Evolutionary conservation across 148 eudicot species (phyloP).

Genomic region (Drosera capensis): DNA sequence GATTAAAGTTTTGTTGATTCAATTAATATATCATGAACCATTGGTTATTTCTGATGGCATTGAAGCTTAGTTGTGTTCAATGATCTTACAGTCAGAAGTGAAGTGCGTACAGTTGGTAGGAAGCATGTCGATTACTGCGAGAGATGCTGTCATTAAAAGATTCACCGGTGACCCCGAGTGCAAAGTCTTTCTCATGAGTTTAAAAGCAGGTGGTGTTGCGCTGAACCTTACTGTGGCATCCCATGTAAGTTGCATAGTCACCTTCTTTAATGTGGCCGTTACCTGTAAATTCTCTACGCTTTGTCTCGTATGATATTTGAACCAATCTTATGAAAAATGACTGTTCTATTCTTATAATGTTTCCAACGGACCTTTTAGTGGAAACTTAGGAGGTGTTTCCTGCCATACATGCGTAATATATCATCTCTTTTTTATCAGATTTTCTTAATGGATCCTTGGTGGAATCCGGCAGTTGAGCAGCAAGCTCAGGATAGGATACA

Average conservation of each 20-base stretch:
- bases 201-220: conserved; percentile 98
- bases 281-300: too few species aligned
- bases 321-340: too few species aligned
- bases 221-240: conserved; percentile 97
- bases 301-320: too few species aligned
- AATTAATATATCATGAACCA: too few species aligned
- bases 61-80: conserved; percentile 1
- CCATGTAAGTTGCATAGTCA: conserved; percentile 38
- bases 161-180: conserved; percentile 73
- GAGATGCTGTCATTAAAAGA: conserved; percentile 71
- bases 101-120: conserved; percentile 70
- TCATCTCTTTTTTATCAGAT: too few species aligned
- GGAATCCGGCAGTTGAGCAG: conserved; percentile 91
- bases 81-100: conserved; percentile 59
- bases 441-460: conserved; percentile 99
- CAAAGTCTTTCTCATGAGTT: conserved; percentile 77
- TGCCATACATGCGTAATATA: too few species aligned
- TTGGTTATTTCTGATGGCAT: background rate
- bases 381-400: too few species aligned
- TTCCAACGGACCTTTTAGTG: too few species aligned
- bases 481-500: conserved; percentile 97
- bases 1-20: too few species aligned
- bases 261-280: too few species aligned
- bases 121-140: conserved; percentile 70
- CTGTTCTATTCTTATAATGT: too few species aligned